These are phyloP conservation scores for Amphicarpaea edgeworthii DNA, from an alignment of 306 rosid species.

Conservation along the genomic window DNA sequence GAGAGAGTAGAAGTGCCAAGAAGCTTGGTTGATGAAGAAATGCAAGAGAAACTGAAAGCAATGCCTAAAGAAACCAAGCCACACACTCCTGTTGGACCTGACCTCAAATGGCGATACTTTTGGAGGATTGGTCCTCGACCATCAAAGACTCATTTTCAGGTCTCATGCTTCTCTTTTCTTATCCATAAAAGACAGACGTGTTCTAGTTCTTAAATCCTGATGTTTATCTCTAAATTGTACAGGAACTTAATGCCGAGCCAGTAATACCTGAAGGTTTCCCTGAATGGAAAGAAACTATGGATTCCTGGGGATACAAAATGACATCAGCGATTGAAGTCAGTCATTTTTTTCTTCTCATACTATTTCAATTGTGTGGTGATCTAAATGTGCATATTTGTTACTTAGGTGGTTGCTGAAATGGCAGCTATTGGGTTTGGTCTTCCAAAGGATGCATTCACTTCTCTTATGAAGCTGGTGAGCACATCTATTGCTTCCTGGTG, in stretches of 20 bases:
- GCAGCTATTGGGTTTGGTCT: slow-evolving; percentile 96
- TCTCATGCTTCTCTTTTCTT: slow-evolving; percentile 40
- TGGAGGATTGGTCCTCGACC: slow-evolving; percentile 98
- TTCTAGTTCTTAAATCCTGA: slow-evolving; percentile 21
- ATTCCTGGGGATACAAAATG: slow-evolving; percentile 94
- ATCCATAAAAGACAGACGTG: not conserved
- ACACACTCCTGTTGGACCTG: slow-evolving; percentile 75
- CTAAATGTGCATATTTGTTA: slow-evolving; percentile 37
- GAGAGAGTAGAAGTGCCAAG: slow-evolving; percentile 92
- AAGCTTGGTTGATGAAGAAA: slow-evolving; percentile 88
- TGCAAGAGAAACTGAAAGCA: slow-evolving; percentile 75
- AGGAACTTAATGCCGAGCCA: slow-evolving; percentile 96
- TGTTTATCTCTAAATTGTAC: slow-evolving; percentile 26
- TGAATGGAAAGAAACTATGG: slow-evolving; percentile 95
- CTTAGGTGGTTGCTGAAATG: slow-evolving; percentile 95
- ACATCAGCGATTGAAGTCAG: slow-evolving; percentile 80
- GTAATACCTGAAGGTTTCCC: slow-evolving; percentile 91
- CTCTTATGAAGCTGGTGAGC: slow-evolving; percentile 86
- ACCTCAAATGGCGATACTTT: slow-evolving; percentile 93
- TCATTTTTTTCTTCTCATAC: slow-evolving; percentile 23
- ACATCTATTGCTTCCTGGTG: slow-evolving; percentile 28
- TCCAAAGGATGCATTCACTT: slow-evolving; percentile 90
- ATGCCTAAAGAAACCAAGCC: slow-evolving; percentile 79
- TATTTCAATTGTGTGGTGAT: slow-evolving; percentile 13
- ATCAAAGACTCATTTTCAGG: slow-evolving; percentile 77